Base-by-base conservation (phyloP, 2,329 filamentous ascomycete genomes). In the Lasiodiplodia citricola region DNA sequence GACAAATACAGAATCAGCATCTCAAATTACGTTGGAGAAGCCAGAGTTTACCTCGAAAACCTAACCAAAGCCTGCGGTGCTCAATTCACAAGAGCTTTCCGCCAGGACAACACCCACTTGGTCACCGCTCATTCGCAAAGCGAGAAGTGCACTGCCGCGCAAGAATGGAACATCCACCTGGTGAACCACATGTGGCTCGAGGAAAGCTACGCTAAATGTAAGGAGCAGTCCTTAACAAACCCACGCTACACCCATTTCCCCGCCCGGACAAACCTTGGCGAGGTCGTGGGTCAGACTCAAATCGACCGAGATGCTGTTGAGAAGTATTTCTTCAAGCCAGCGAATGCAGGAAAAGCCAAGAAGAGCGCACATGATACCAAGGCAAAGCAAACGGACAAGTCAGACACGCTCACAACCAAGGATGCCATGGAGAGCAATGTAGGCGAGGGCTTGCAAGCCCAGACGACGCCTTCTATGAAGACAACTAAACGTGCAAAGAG, bases 121-220 rank as follows among this genome's bases (percentile, higher is more conserved):
- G 91, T 99, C 74, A 97, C 95, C 0, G 96, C 96, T 4, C 92
- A 97, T 74, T 89, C 91, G 69, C 89, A 89, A 68, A 96, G 95
- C 75, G 96, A 98, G 77, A 99, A 99, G 80, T 97, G 92, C 78
- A 90, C 91, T 47, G 96, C 96, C 1, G 96, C 96, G 0, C 88
- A 89, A 70, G 96, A 98, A 80, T 99, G 96, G 96, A 91, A 91
- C 66, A 90, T 98, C 67, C 84, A 93, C 68, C 91, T 97, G 74
- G 84, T 97, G 74, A 99, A 98, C 78, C 96, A 99, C 77, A 85
- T 99, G 0, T 99, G 96, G 96, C 87, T 99, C 56, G 96, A 99
- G 79, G 96, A 99, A 76, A 96, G 94, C 80, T 99, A 98, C 76
- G 93, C 95, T 1, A 93, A 92, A 77, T 97, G 94, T 83, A 87